These are phyloP conservation scores for Brassica nigra DNA, from an alignment of 345 rosid genomes.

Conservation along the genomic window DNA sequence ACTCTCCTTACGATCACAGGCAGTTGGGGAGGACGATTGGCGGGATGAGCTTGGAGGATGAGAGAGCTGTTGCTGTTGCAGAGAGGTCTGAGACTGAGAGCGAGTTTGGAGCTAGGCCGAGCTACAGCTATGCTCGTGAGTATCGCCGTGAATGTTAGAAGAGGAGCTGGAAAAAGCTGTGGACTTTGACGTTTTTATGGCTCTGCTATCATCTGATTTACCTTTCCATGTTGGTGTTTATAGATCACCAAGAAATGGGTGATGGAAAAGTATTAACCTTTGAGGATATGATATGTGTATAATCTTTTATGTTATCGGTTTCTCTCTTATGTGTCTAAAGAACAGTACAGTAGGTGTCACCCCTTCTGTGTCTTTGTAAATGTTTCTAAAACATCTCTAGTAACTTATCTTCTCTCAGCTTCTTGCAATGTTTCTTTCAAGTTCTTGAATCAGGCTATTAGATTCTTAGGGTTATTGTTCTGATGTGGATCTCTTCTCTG, in stretches of 20 bases:
- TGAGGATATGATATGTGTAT: conserved; percentile 17
- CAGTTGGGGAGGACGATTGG: conserved; percentile 41
- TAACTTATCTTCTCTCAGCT: conserved; percentile 1
- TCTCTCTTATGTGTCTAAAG: conserved; percentile 15
- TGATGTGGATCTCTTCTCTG: conserved; percentile 6
- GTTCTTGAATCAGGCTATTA: conserved; percentile 11
- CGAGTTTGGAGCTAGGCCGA: conserved; percentile 42
- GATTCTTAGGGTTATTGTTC: not conserved
- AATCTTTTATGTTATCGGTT: conserved; percentile 10
- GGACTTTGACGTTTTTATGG: conserved; percentile 13
- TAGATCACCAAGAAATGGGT: conserved; percentile 23
- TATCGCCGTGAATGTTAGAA: conserved; percentile 48
- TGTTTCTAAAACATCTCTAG: conserved; percentile 19
- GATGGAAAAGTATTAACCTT: not conserved
- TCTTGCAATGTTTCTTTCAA: conserved; percentile 9
- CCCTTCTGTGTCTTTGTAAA: conserved; percentile 19
- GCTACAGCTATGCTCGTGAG: conserved; percentile 40
- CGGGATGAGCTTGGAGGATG: conserved; percentile 54
- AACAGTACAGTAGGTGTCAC: conserved; percentile 9
- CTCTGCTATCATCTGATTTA: conserved; percentile 10
- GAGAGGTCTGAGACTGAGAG: conserved; percentile 38
- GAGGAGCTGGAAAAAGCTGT: conserved; percentile 11
- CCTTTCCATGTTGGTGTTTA: conserved; percentile 20
- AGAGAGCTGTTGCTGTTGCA: conserved; percentile 23
- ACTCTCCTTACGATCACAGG: conserved; percentile 50